Evolutionary conservation across 108 stramenopile species (phyloP).

Genomic region (Discostella stelligeroides): DNA sequence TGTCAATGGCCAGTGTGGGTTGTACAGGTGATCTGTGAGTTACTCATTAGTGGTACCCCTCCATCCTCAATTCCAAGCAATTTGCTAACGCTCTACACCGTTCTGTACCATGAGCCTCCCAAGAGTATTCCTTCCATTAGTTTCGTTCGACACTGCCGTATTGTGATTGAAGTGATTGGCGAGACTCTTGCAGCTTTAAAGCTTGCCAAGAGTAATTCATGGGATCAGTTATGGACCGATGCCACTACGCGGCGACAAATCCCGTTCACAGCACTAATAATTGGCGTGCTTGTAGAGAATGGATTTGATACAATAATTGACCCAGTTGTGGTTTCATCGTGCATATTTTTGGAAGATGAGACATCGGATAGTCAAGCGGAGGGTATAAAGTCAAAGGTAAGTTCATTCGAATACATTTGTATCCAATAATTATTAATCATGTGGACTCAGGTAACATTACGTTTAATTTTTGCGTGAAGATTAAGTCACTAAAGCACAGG

Average conservation of each 20-base stretch:
- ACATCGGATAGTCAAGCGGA: too few relatives aligned
- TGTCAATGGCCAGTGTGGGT: conserved; percentile 5
- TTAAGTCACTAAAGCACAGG: too few relatives aligned
- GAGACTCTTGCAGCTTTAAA: conserved; percentile 7
- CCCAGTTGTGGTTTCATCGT: conserved; percentile 12
- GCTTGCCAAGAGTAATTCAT: conserved; percentile 1
- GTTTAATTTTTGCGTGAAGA: too few relatives aligned
- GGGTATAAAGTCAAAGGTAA: too few relatives aligned
- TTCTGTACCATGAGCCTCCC: not conserved
- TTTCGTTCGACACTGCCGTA: not conserved
- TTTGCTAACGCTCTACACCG: not conserved
- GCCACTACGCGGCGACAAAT: not conserved
- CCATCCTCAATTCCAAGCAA: not conserved
- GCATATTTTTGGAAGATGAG: too few relatives aligned
- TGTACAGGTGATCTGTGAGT: not conserved
- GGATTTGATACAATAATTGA: not conserved
- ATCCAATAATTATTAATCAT: too few relatives aligned
- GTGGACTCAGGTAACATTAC: too few relatives aligned
- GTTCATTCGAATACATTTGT: too few relatives aligned
- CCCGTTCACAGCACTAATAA: not conserved
- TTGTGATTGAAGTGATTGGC: conserved; percentile 14
- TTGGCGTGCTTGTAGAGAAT: not conserved
- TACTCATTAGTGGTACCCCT: conserved; percentile 4
- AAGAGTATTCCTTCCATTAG: not conserved
- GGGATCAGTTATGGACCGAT: conserved; percentile 5